phyloP scores from a whole-genome alignment of 1,139 yeast species.

The Kurtzmaniella quercitrusa region DNA sequence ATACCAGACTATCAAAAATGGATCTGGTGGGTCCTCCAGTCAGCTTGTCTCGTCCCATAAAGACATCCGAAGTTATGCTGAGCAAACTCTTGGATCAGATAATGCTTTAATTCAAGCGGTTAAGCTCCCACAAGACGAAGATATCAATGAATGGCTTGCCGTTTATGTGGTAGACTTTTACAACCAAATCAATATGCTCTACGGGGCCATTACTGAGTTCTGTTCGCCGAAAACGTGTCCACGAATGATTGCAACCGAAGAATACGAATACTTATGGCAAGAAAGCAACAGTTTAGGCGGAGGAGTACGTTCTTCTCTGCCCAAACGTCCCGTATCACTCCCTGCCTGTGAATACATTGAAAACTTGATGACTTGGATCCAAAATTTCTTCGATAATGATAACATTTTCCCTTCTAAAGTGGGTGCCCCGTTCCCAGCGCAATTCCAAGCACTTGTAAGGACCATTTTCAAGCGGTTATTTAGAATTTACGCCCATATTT shows the following conservation, averaged over 20 bases:
- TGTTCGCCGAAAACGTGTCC: slow-evolving; percentile 94
- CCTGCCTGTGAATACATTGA: slow-evolving; percentile 96
- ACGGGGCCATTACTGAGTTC: slow-evolving; percentile 93
- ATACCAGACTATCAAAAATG: slow-evolving; percentile 7
- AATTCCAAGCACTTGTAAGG: slow-evolving; percentile 65
- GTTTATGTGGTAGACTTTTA: slow-evolving; percentile 89
- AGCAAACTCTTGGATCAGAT: slow-evolving; percentile 91
- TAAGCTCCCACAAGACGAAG: slow-evolving; percentile 89
- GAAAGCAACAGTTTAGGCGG: slow-evolving; percentile 42
- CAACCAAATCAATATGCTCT: slow-evolving; percentile 93
- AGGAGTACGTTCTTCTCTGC: slow-evolving; percentile 47
- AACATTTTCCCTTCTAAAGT: slow-evolving; percentile 83
- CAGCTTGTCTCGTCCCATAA: slow-evolving; percentile 57
- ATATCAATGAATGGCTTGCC: slow-evolving; percentile 91
- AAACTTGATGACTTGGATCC: slow-evolving; percentile 91
- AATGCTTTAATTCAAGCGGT: slow-evolving; percentile 90
- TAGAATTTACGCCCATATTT: slow-evolving; percentile 96
- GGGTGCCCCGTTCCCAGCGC: slow-evolving; percentile 81
- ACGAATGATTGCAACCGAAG: slow-evolving; percentile 94
- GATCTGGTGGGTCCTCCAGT: slow-evolving; percentile 15
- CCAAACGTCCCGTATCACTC: slow-evolving; percentile 49
- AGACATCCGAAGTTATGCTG: slow-evolving; percentile 80
- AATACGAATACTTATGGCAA: slow-evolving; percentile 96
- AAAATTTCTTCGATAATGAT: slow-evolving; percentile 83
- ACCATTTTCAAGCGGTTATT: slow-evolving; percentile 87